phyloP scores from a whole-genome alignment of 2,329 filamentous ascomycete species.

The Onygenales sp. region DNA sequence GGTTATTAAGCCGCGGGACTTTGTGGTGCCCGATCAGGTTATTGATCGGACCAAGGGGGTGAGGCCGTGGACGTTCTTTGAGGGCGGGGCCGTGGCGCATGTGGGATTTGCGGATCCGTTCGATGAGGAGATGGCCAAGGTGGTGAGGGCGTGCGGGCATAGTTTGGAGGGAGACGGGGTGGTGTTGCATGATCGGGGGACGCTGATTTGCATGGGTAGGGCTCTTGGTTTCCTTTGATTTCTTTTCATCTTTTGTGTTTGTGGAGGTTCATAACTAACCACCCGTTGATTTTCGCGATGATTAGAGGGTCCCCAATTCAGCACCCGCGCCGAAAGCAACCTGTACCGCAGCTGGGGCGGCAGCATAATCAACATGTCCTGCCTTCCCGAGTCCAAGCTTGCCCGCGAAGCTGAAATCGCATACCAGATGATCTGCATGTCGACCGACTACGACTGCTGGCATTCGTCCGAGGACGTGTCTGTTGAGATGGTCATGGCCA shows the following conservation, averaged over 20 bases:
- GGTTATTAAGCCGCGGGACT: constrained; percentile 90
- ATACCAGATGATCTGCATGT: constrained; percentile 99
- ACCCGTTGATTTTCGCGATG: constrained; percentile 2
- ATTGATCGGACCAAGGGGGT: constrained; percentile 97
- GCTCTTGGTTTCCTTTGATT: background rate
- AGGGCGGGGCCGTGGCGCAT: constrained; percentile 74
- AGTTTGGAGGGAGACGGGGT: constrained; percentile 75
- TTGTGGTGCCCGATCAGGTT: constrained; percentile 90
- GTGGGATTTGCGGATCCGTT: constrained; percentile 96
- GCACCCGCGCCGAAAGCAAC: constrained; percentile 87
- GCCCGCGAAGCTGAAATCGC: constrained; percentile 92
- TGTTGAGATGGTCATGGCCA: constrained; percentile 92
- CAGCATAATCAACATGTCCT: constrained; percentile 96
- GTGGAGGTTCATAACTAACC: background rate
- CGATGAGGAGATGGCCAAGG: constrained; percentile 63
- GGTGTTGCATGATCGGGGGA: constrained; percentile 71
- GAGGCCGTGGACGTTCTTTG: constrained; percentile 89
- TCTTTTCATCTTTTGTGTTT: background rate
- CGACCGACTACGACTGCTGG: constrained; percentile 99
- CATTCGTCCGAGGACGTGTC: constrained; percentile 67
- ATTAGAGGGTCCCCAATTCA: constrained; percentile 93
- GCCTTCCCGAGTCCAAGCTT: constrained; percentile 89
- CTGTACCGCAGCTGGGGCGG: constrained; percentile 93
- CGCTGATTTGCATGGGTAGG: constrained; percentile 83
- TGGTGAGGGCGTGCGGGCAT: constrained; percentile 70